Conservation (phyloP, 2,329 filamentous ascomycete genomes). For the Arthrinium puccinioides region DNA sequence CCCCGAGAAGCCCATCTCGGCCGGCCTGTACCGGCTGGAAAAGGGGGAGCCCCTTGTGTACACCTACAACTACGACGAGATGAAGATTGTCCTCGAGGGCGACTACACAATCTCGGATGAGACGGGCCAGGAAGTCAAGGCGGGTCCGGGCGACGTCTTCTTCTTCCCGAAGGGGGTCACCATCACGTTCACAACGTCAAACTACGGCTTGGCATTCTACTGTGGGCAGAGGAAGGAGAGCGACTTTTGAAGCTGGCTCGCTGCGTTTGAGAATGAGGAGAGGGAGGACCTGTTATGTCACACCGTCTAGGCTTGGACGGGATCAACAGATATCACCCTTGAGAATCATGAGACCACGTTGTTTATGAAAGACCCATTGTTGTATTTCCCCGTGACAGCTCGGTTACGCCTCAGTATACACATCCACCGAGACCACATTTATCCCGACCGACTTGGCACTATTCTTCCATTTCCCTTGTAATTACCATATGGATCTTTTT, state of each 20-base stretch:
- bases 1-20: slow-evolving; percentile 51
- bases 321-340: too few relatives aligned
- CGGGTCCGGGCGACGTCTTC: slow-evolving; percentile 57
- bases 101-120: slow-evolving; percentile 58
- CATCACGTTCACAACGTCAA: slow-evolving; percentile 58
- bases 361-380: too few relatives aligned
- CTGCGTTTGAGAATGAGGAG: background rate
- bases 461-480: too few relatives aligned
- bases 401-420: too few relatives aligned
- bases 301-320: too few relatives aligned
- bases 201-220: slow-evolving; percentile 56
- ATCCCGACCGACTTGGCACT: too few relatives aligned
- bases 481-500: too few relatives aligned
- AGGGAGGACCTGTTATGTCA: background rate
- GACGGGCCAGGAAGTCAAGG: slow-evolving; percentile 52
- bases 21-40: slow-evolving; percentile 60
- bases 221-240: slow-evolving; percentile 30
- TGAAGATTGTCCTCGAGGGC: slow-evolving; percentile 67
- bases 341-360: too few relatives aligned
- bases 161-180: slow-evolving; percentile 60
- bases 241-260: slow-evolving; percentile 5
- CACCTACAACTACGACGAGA: slow-evolving; percentile 64
- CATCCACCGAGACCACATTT: too few relatives aligned
- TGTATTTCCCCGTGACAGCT: too few relatives aligned
- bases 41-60: slow-evolving; percentile 62